Evolutionary conservation across 495 filamentous ascomycete genomes (phyloP).

Genomic region (Aspergillus cristatus): DNA sequence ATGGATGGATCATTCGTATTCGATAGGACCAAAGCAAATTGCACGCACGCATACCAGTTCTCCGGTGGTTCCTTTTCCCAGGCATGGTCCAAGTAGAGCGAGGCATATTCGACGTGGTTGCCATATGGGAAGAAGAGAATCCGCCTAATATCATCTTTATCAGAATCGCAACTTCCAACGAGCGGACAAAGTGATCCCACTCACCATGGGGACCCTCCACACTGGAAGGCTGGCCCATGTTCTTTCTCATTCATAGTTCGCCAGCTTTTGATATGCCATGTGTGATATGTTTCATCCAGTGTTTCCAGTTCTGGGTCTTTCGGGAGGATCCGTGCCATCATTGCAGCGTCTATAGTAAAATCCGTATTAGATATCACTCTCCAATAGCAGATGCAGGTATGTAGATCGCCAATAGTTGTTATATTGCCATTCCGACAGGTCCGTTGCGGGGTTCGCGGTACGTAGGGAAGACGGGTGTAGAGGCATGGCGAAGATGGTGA

Average conservation of each 20-base stretch:
- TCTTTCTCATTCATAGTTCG: slow-evolving; percentile 60
- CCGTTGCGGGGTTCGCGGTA: neutral
- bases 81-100: slow-evolving; percentile 94
- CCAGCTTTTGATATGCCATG: slow-evolving; percentile 86
- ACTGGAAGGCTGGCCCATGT: slow-evolving; percentile 81
- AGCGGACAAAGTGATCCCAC: slow-evolving; percentile 13
- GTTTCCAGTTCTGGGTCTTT: slow-evolving; percentile 67
- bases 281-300: slow-evolving; percentile 56
- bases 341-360: slow-evolving; percentile 58
- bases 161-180: slow-evolving; percentile 1
- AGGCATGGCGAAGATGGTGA: too few species aligned
- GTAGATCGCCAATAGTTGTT: neutral
- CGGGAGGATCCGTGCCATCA: slow-evolving; percentile 67
- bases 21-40: slow-evolving; percentile 89
- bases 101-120: slow-evolving; percentile 84
- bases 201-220: slow-evolving; percentile 82
- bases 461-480: too few species aligned
- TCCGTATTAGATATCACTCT: slow-evolving; percentile 10
- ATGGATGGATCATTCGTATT: slow-evolving; percentile 83
- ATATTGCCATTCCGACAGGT: neutral
- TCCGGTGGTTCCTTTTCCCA: slow-evolving; percentile 66
- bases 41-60: slow-evolving; percentile 92
- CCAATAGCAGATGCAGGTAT: neutral
- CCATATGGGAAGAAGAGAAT: slow-evolving; percentile 92
- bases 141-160: slow-evolving; percentile 52